Evolutionary conservation across 345 rosid genomes (phyloP).

Genomic region (Psidium friedrichsthalianum): DNA sequence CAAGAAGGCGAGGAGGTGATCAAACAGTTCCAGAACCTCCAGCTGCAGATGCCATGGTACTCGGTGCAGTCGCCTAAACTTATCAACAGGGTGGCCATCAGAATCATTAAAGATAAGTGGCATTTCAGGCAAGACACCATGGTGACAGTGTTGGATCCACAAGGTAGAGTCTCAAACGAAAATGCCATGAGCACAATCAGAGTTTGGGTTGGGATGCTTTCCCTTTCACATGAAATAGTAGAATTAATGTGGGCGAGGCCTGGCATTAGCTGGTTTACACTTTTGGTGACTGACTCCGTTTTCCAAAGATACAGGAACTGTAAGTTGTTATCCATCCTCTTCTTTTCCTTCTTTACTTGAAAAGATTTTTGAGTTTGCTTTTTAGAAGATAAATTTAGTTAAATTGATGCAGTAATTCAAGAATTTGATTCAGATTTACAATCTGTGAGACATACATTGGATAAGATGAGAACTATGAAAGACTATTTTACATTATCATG

Average conservation of each 20-base stretch:
- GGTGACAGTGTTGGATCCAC: slow-evolving; percentile 8
- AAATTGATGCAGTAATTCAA: not conserved
- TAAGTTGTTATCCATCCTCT: not conserved
- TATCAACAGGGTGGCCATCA: slow-evolving; percentile 8
- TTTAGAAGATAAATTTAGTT: not conserved
- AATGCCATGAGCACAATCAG: slow-evolving; percentile 16
- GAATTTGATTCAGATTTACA: not conserved
- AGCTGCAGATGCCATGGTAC: slow-evolving; percentile 18
- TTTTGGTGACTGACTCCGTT: not conserved
- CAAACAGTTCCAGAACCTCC: slow-evolving; percentile 7
- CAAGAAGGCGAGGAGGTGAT: not conserved
- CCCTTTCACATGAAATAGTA: no score
- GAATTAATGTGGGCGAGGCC: slow-evolving; percentile 9
- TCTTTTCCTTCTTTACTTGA: not conserved
- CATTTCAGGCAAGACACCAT: slow-evolving; percentile 8
- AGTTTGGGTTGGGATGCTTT: slow-evolving; percentile 9
- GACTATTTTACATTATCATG: not conserved
- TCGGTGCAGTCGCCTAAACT: not conserved
- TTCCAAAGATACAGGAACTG: not conserved
- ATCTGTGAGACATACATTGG: not conserved
- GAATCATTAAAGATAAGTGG: slow-evolving; percentile 11
- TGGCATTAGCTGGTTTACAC: slow-evolving; percentile 3
- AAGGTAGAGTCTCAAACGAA: slow-evolving; percentile 7
- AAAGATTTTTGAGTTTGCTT: not conserved
- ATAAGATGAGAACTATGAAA: not conserved